Conservation (phyloP, 352 stramenopile species). For the Peronosclerospora sorghi region DNA sequence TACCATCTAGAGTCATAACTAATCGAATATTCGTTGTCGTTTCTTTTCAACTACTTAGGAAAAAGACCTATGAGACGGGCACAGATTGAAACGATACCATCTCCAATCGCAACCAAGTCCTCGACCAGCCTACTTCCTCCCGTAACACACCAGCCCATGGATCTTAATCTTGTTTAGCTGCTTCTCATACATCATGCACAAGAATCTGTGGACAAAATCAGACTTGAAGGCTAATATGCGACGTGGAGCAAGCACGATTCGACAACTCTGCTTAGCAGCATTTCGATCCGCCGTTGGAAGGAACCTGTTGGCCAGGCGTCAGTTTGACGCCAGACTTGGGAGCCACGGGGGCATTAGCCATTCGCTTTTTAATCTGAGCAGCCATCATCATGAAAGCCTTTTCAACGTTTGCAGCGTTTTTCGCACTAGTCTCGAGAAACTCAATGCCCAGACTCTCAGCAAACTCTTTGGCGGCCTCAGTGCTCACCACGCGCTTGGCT, state of each 20-base stretch:
- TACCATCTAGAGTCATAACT: slow-evolving; percentile 38
- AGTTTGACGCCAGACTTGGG: slow-evolving; percentile 61
- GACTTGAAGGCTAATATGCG: slow-evolving; percentile 12
- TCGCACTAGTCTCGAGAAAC: slow-evolving; percentile 84
- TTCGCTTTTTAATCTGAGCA: slow-evolving; percentile 86
- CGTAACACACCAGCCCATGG: slow-evolving; percentile 13
- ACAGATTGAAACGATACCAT: slow-evolving; percentile 2
- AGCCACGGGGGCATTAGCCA: slow-evolving; percentile 73
- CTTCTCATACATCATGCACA: slow-evolving; percentile 8
- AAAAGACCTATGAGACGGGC: slow-evolving; percentile 8
- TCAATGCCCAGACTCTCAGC: slow-evolving; percentile 80
- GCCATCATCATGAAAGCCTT: slow-evolving; percentile 91
- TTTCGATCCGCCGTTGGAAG: slow-evolving; percentile 54
- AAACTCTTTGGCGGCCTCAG: slow-evolving; percentile 88
- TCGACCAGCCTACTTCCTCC: slow-evolving; percentile 18
- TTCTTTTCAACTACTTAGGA: slow-evolving; percentile 26
- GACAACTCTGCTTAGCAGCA: slow-evolving; percentile 73
- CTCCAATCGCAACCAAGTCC: slow-evolving; percentile 13
- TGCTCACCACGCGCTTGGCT: slow-evolving; percentile 90
- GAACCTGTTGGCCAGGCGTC: slow-evolving; percentile 48
- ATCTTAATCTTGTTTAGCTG: slow-evolving; percentile 13
- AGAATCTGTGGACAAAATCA: slow-evolving; percentile 13
- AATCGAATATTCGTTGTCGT: slow-evolving; percentile 29
- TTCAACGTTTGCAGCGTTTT: slow-evolving; percentile 85
- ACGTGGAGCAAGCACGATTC: slow-evolving; percentile 27